A percentile compares a stretch with the other conserved stretches of the same genome.
These are phyloP conservation scores for Aspergillus hortae DNA, from an alignment of 2,329 filamentous ascomycete species.

Conservation along the genomic window DNA sequence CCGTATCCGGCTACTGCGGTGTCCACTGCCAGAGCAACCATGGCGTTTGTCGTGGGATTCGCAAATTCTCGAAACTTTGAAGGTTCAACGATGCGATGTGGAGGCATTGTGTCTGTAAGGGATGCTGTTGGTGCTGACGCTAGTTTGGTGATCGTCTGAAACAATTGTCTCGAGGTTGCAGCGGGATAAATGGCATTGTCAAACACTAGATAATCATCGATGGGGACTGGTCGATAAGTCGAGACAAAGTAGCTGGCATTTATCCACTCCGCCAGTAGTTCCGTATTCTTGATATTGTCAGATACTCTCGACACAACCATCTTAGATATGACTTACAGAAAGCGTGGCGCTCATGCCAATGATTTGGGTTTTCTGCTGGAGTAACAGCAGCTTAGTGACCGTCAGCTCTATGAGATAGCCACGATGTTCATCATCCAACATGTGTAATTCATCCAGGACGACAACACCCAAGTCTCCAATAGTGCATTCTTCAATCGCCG, in stretches of 20 bases:
- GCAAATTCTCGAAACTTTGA: constrained; percentile 61
- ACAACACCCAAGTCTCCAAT: constrained; percentile 63
- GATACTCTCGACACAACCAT: not conserved
- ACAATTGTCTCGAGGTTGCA: constrained; percentile 55
- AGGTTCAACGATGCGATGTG: constrained; percentile 47
- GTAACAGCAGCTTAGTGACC: constrained; percentile 67
- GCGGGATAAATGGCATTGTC: constrained; percentile 65
- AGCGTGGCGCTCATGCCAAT: constrained; percentile 78
- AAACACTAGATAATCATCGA: constrained; percentile 71
- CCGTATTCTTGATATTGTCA: constrained; percentile 58
- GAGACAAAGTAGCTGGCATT: constrained; percentile 69
- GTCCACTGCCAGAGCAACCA: constrained; percentile 66
- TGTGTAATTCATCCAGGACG: constrained; percentile 76
- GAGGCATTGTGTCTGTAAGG: constrained; percentile 30
- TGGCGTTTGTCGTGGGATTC: constrained; percentile 65
- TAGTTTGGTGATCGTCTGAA: constrained; percentile 56
- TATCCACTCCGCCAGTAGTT: constrained; percentile 67
- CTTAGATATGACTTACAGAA: constrained; percentile 46
- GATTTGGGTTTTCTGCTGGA: constrained; percentile 66
- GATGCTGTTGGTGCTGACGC: constrained; percentile 26
- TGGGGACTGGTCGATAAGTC: constrained; percentile 68
- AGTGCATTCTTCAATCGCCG: constrained; percentile 67
- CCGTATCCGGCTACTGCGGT: constrained; percentile 67
- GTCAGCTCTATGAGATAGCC: constrained; percentile 73
- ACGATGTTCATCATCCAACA: constrained; percentile 72